Evolutionary conservation across 2,329 filamentous ascomycete species (phyloP).

Genomic region (Rhinocladiella mackenziei): DNA sequence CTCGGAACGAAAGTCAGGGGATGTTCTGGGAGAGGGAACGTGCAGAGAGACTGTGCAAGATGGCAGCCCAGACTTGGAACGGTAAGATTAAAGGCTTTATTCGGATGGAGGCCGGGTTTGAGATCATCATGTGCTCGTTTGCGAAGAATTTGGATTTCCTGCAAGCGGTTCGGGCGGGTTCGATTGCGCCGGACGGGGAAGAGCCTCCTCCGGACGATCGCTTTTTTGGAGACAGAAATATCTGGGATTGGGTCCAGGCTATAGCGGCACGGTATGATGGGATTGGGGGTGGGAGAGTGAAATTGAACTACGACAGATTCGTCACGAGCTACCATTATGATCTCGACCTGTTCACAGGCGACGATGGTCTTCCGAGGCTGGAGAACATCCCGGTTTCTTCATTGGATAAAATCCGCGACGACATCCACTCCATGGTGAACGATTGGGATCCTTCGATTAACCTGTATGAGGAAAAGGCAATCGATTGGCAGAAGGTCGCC

Average conservation of each 20-base stretch:
- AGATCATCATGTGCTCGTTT: constrained; percentile 67
- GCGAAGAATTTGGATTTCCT: constrained; percentile 38
- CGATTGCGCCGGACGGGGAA: constrained; percentile 1
- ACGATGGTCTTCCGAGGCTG: constrained; percentile 40
- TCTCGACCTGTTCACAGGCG: constrained; percentile 40
- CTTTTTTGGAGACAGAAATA: neutral
- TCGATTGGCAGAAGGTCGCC: constrained; percentile 64
- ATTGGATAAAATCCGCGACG: constrained; percentile 39
- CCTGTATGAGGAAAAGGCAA: constrained; percentile 2
- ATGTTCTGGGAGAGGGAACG: constrained; percentile 49
- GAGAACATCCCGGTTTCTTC: constrained; percentile 33
- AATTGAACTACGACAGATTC: constrained; percentile 48
- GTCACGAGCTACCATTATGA: constrained; percentile 46
- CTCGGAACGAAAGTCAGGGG: constrained; percentile 21
- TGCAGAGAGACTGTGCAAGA: constrained; percentile 53
- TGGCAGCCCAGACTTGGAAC: constrained; percentile 50
- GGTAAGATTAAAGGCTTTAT: constrained; percentile 59
- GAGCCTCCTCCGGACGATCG: neutral
- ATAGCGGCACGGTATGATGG: constrained; percentile 27
- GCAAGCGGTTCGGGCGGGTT: constrained; percentile 32
- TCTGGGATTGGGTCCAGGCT: constrained; percentile 18
- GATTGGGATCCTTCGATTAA: constrained; percentile 26
- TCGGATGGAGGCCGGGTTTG: constrained; percentile 67
- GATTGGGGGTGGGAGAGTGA: constrained; percentile 39
- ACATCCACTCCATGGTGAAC: constrained; percentile 45